Percentiles rank a stretch among this genome's conserved stretches.
These are phyloP conservation scores for Thermothelomyces thermophilus DNA, from an alignment of 2,329 filamentous ascomycete genomes.

Conservation along the genomic window DNA sequence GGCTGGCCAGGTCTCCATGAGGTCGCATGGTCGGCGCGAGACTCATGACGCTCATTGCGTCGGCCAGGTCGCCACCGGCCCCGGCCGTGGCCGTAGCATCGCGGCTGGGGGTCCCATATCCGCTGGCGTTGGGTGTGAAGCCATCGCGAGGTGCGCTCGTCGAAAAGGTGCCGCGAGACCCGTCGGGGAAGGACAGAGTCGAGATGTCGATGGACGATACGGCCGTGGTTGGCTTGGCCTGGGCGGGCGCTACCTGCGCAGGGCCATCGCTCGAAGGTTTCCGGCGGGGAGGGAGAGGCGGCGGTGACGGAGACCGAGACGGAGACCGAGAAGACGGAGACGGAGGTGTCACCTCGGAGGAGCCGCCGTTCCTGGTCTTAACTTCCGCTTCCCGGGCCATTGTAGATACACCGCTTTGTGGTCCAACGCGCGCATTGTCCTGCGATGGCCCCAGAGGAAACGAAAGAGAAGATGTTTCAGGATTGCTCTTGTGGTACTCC, in stretches of 20 bases:
- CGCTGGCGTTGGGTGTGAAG: conserved; percentile 35
- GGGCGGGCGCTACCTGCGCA: conserved; percentile 31
- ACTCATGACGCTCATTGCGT: conserved; percentile 60
- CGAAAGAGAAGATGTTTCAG: not conserved
- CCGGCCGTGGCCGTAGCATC: too few relatives aligned
- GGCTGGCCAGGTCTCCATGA: conserved; percentile 69
- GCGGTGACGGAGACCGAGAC: conserved; percentile 19
- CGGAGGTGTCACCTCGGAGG: conserved; percentile 17
- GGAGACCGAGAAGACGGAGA: not conserved
- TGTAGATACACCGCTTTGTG: conserved; percentile 13
- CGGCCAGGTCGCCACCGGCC: conserved; percentile 47
- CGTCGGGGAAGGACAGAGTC: conserved; percentile 66
- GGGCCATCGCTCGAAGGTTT: conserved; percentile 30
- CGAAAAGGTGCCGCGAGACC: conserved; percentile 57
- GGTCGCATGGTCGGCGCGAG: conserved; percentile 56
- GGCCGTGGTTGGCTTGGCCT: conserved; percentile 73
- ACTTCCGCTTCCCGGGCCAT: conserved; percentile 21
- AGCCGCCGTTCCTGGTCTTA: conserved; percentile 7
- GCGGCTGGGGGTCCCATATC: conserved; percentile 34
- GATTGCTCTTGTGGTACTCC: not conserved
- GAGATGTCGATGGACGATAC: conserved; percentile 76
- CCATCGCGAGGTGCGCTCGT: conserved; percentile 32
- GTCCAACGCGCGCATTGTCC: conserved; percentile 20
- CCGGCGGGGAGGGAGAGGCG: conserved; percentile 26
- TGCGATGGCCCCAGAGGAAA: not conserved